These are phyloP conservation scores for Eimeria sp. DNA, from an alignment of 169 alveolate genomes.

Conservation along the genomic window DNA sequence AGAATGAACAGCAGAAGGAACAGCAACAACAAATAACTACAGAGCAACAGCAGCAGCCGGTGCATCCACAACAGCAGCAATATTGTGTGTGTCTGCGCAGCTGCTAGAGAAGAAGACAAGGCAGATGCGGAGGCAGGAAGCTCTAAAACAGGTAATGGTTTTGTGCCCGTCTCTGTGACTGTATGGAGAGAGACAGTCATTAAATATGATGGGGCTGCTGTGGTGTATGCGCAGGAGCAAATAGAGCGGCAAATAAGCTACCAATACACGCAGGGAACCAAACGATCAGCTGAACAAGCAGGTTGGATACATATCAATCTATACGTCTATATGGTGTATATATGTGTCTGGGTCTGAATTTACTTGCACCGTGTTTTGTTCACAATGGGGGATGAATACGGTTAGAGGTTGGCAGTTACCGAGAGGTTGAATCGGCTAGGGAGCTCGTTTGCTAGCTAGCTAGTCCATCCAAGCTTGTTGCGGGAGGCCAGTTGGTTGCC, in stretches of 20 bases:
- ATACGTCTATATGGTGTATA: too few species aligned
- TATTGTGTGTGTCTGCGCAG: slow-evolving; percentile 27
- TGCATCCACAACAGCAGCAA: neutral
- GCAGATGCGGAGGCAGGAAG: slow-evolving; percentile 19
- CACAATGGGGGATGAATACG: too few species aligned
- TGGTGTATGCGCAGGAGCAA: neutral
- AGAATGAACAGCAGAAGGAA: neutral
- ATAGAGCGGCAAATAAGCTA: slow-evolving; percentile 31
- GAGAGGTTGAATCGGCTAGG: too few species aligned
- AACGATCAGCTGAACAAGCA: slow-evolving; percentile 26
- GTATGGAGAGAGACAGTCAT: neutral
- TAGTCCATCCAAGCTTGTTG: neutral
- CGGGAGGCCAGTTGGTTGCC: too few species aligned
- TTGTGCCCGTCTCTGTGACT: neutral
- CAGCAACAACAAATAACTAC: neutral
- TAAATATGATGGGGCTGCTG: neutral
- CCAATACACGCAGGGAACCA: slow-evolving; percentile 27
- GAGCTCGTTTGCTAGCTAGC: too few species aligned
- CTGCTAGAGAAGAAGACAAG: slow-evolving; percentile 9
- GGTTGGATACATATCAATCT: neutral
- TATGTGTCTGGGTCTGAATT: too few species aligned
- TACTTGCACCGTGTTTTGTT: neutral
- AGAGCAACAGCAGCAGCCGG: neutral
- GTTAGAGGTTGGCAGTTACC: too few species aligned
- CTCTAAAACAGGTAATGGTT: slow-evolving; percentile 27